Base-by-base conservation (phyloP, 2,329 filamentous ascomycete species). In the Pseudogymnoascus sp. region DNA sequence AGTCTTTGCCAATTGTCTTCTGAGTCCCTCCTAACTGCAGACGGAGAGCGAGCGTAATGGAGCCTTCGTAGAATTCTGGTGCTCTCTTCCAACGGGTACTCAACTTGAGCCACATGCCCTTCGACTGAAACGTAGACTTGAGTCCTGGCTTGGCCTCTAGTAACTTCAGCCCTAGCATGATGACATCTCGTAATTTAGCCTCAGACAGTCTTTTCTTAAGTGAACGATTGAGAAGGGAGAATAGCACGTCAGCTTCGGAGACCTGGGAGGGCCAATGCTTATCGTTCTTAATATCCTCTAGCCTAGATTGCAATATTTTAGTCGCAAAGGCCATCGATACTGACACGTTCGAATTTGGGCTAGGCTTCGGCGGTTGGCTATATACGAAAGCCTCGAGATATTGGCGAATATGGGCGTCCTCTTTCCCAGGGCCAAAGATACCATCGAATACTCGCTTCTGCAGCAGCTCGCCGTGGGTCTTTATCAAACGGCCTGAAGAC, bases 311-410 rank as follows among this genome's bases (percentile, higher is more conserved):
- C 60, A 66, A 56, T n/a, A 65, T 38, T 16, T 63, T 62, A n/a
- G 31, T 63, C 14, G 66, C 40, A 31, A 67, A 65, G 9, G 40
- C 56, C 66, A 67, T 67, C n/a, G 66, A 62, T 43, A 59, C 59
- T 34, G 66, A 66, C 9, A 62, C 59, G 28, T 62, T 61, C 43
- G 63, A 59, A 38, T 14, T 23, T 14, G 36, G 59, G 12, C 62
- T 28, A 16, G 61, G 64, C 23, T 14, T 23, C 7, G 63, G 37
- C 38, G 62, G 64, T 11, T 59, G n/a, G 1, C 31, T 63, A 46
- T 63, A 63, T 14, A 63, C 34, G 38, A 65, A 65, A 40, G 43
- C 40, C 23, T 63, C 34, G 9, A 66, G 63, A 40, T 64, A 66
- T 31, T 63, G 28, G 28, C 40, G 16, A 49, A 62, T 36, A 60